Percentiles rank a stretch among this genome's conserved stretches.
Conservation (phyloP, 2,329 filamentous ascomycete genomes). For the Chaetomiaceae sp. region DNA sequence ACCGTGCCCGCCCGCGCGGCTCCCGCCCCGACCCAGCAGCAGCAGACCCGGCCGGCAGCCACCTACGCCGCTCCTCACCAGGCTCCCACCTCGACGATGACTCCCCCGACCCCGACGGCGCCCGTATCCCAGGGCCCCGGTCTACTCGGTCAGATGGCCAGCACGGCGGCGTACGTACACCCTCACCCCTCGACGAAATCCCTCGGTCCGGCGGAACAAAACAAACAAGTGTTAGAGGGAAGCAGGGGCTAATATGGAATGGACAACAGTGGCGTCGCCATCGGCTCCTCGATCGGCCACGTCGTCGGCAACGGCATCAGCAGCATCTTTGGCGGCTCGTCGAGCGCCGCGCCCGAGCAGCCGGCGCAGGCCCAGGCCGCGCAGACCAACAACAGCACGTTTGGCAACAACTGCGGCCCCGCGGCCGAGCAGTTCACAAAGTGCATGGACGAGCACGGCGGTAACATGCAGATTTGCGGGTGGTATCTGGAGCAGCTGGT, state of each 20-base stretch:
- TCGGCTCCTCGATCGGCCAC: slow-evolving; percentile 93
- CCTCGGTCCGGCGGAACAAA: neutral
- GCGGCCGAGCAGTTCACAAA: slow-evolving; percentile 84
- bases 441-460: slow-evolving; percentile 94
- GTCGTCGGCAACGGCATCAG: slow-evolving; percentile 92
- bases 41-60: slow-evolving; percentile 66
- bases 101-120: slow-evolving; percentile 40
- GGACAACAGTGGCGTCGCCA: slow-evolving; percentile 76
- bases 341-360: slow-evolving; percentile 44
- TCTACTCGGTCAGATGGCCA: slow-evolving; percentile 94
- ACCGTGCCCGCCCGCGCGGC: slow-evolving; percentile 56
- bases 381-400: slow-evolving; percentile 46
- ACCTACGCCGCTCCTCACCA: slow-evolving; percentile 53
- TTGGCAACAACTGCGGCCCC: slow-evolving; percentile 65
- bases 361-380: slow-evolving; percentile 44
- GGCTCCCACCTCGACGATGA: slow-evolving; percentile 43
- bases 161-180: slow-evolving; percentile 81
- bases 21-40: slow-evolving; percentile 42
- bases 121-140: slow-evolving; percentile 63
- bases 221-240: slow-evolving; percentile 6
- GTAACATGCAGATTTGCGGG: slow-evolving; percentile 91
- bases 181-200: neutral
- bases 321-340: slow-evolving; percentile 76
- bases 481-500: slow-evolving; percentile 96
- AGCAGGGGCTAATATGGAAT: slow-evolving; percentile 5